Conservation (phyloP, 129 eudicot genomes). For the Flaveria trinervia region DNA sequence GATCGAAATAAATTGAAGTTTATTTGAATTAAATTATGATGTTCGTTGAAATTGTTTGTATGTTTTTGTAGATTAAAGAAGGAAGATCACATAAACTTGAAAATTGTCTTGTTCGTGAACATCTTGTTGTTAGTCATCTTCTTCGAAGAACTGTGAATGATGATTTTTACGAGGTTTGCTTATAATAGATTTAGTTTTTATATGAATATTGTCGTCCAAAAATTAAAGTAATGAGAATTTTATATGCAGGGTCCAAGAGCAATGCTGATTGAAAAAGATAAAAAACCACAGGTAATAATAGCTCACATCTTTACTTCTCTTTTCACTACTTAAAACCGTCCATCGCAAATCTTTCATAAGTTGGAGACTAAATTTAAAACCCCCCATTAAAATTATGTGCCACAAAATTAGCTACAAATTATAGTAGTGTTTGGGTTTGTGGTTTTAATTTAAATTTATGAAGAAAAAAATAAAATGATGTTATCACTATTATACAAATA, state of each 20-base stretch:
- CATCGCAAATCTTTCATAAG: too few species aligned
- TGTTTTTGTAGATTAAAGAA: slow-evolving; percentile 34
- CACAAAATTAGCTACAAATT: neutral
- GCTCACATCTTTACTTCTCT: neutral
- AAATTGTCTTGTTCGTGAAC: slow-evolving; percentile 38
- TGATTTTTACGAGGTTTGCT: slow-evolving; percentile 40
- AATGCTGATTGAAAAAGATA: slow-evolving; percentile 45
- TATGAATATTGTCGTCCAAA: neutral
- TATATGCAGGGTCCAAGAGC: slow-evolving; percentile 46
- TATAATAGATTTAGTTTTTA: neutral
- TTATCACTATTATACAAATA: too few species aligned
- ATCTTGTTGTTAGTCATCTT: slow-evolving; percentile 38
- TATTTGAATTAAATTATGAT: neutral
- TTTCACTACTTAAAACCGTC: neutral
- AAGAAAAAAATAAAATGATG: too few species aligned
- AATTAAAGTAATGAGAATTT: neutral
- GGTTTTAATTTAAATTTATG: too few species aligned
- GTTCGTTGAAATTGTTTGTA: neutral
- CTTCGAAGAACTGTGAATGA: slow-evolving; percentile 32
- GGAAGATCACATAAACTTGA: slow-evolving; percentile 35
- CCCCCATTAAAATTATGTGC: too few species aligned
- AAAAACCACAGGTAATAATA: slow-evolving; percentile 39
- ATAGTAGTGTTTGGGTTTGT: too few species aligned
- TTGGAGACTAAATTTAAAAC: too few species aligned
- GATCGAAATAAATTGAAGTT: neutral